A percentile compares a stretch with the other conserved stretches of the same genome.
These are phyloP conservation scores for Tagetes erecta DNA, from an alignment of 129 eudicot genomes.

Conservation along the genomic window DNA sequence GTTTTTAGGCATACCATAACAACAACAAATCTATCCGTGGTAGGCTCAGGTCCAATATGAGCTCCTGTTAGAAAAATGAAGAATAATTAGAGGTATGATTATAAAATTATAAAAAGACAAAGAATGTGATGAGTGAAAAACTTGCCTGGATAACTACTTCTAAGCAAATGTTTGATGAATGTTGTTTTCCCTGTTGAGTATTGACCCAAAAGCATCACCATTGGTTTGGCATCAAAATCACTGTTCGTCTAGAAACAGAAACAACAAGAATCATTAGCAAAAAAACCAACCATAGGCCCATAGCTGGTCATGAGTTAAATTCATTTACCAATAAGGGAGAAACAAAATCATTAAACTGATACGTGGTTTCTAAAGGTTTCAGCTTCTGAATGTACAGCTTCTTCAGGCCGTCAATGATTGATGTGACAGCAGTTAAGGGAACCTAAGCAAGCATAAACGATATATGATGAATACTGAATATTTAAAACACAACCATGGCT, in stretches of 20 bases:
- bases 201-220: conserved; percentile 99
- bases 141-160: conserved; percentile 85
- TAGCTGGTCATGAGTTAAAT: background rate
- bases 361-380: conserved; percentile 81
- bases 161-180: conserved; percentile 88
- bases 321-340: conserved; percentile 76
- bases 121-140: background rate
- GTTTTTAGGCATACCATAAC: conserved; percentile 68
- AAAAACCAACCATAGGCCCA: background rate
- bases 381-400: conserved; percentile 77
- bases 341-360: conserved; percentile 79
- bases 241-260: conserved; percentile 66
- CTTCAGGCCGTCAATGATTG: conserved; percentile 85
- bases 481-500: background rate
- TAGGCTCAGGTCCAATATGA: conserved; percentile 99
- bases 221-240: conserved; percentile 98
- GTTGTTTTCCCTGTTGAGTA: conserved; percentile 98
- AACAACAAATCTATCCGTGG: conserved; percentile 95
- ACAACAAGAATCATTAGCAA: conserved; percentile 19
- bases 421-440: conserved; percentile 67
- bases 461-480: background rate
- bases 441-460: conserved; percentile 43
- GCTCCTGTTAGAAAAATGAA: conserved; percentile 57
- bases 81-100: background rate
- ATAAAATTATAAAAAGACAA: background rate